Evolutionary conservation across 345 rosid genomes (phyloP).

Genomic region (Salix suchowensis): DNA sequence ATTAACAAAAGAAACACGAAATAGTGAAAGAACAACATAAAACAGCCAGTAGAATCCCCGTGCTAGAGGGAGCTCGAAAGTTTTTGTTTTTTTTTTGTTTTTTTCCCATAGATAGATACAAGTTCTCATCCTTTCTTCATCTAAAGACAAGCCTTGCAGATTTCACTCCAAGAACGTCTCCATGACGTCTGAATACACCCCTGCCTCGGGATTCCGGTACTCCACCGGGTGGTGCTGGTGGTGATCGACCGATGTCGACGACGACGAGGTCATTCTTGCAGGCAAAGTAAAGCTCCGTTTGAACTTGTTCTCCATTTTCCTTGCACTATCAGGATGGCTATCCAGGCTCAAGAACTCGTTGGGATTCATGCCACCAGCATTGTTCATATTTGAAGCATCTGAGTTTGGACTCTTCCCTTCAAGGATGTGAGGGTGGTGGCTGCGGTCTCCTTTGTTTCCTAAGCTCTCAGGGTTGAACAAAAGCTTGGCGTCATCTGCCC

Average conservation of each 20-base stretch:
- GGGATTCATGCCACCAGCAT: conserved; percentile 31
- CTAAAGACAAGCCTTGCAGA: neutral
- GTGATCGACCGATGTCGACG: conserved; percentile 58
- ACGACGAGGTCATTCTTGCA: conserved; percentile 64
- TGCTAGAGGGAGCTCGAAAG: conserved; percentile 8
- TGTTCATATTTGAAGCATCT: conserved; percentile 34
- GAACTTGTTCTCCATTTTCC: conserved; percentile 67
- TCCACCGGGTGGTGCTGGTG: conserved; percentile 46
- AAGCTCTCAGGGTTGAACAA: conserved; percentile 57
- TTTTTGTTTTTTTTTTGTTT: neutral
- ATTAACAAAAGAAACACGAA: conserved; percentile 8
- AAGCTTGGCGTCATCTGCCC: conserved; percentile 65
- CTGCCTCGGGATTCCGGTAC: conserved; percentile 50
- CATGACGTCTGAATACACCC: conserved; percentile 70
- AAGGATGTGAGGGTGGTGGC: conserved; percentile 25
- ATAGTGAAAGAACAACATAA: conserved; percentile 4
- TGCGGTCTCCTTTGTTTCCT: conserved; percentile 42
- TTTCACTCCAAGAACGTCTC: conserved; percentile 76
- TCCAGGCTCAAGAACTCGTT: conserved; percentile 75
- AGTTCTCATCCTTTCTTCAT: conserved; percentile 3
- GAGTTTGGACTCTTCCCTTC: conserved; percentile 41
- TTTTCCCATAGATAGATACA: conserved; percentile 14
- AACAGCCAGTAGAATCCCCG: conserved; percentile 15
- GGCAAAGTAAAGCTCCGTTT: conserved; percentile 72
- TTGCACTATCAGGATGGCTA: conserved; percentile 41